Evolutionary conservation across 78 protist genomes (phyloP), one percentile per base, ranked within the genome.

Genomic region (Dictyostelium capitatum): DNA sequence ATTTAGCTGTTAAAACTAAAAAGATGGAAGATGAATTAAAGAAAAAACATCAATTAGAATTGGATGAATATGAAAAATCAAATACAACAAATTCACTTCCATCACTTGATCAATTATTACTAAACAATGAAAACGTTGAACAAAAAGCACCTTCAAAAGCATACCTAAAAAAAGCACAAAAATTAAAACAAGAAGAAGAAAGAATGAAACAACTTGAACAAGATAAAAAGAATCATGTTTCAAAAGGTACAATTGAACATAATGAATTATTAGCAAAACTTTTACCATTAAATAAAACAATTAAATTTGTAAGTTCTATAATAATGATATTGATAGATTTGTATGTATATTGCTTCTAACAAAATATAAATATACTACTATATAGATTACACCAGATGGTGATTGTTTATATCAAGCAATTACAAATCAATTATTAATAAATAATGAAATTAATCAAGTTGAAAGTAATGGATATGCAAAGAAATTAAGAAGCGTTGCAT

Each of bases 381-480:
- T 12, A 15, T 23, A 72, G 82, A 91, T 91, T 17, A 57, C 51
- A 32, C 83, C 95, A 57, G 95, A 91, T 81, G 95, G 95, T 46
- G 91, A 91, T 56, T 91, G 95, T 82, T 59, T 91, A 57, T 91
- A 91, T 54, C 67, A 62, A 70, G 80, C 95, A 47, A 72, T 91
- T 53, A 47, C 85, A 6, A 77, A 91, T 82, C 95, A 91, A 73
- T 28, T 91, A 23, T 70, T 77, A 9, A 30, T 83, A 1, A 51
- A 74, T 74, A 79, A 74, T 5, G n/a, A 51, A 9, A 83, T 83
- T 14, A 67, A 23, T 23, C 90, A 81, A 32, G 57, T 54, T 15
- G 84, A 91, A 9, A 32, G 56, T 30, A 65, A 64, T 43, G 23
- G 14, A 41, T 56, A 91, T 74, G 83, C 64, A 50, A 82, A 47